A percentile compares a stretch with the other conserved stretches of the same genome.
Evolutionary conservation across 305 asterid genomes (phyloP).

Genomic region (Rubia occidens): DNA sequence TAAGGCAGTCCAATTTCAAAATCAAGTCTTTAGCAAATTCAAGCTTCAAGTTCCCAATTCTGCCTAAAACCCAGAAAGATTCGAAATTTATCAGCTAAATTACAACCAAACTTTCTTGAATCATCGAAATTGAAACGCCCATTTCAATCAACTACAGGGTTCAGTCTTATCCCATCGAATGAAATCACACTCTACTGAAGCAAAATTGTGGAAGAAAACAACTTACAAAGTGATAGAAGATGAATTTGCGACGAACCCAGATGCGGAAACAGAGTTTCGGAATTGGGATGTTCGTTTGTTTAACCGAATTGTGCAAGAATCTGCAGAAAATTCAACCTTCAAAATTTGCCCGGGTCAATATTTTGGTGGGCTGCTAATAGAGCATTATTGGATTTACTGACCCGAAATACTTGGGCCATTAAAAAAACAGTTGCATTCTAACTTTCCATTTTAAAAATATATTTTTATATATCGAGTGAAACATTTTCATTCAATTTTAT

Average conservation of each 20-base stretch:
- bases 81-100: background rate
- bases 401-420: background rate
- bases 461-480: no score
- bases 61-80: background rate
- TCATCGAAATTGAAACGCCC: background rate
- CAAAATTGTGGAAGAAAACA: background rate
- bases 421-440: no score
- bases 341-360: background rate
- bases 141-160: background rate
- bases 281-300: background rate
- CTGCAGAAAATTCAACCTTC: background rate
- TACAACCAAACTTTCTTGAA: background rate
- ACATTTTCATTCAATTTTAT: no score
- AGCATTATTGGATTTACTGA: no score
- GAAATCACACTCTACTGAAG: background rate
- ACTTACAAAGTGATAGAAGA: constrained; percentile 1
- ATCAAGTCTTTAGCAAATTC: background rate
- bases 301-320: background rate
- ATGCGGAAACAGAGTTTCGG: background rate
- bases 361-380: background rate
- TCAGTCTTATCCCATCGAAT: background rate
- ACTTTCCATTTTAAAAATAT: no score
- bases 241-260: background rate
- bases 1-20: background rate
- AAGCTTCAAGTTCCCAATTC: background rate